phyloP scores from a whole-genome alignment of 2,329 filamentous ascomycete genomes.

The Xylaria polymorpha region DNA sequence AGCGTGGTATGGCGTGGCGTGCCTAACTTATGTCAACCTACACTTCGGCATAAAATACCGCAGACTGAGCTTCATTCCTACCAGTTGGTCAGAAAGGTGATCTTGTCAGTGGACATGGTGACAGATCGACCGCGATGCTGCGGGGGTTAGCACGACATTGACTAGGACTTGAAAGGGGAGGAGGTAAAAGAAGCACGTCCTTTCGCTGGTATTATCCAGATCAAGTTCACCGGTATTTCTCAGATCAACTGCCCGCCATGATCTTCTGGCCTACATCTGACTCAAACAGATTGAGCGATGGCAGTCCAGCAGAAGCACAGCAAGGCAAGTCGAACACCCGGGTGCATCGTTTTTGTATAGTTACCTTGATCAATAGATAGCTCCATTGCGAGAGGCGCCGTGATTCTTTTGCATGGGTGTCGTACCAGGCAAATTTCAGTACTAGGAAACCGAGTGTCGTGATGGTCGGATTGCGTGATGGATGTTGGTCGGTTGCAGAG shows the following conservation, averaged over 20 bases:
- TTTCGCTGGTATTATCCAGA: constrained; percentile 90
- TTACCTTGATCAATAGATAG: constrained; percentile 36
- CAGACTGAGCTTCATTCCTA: constrained; percentile 55
- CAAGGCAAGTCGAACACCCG: constrained; percentile 33
- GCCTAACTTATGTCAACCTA: constrained; percentile 62
- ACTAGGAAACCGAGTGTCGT: not conserved
- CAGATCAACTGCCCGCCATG: constrained; percentile 29
- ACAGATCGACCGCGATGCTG: constrained; percentile 57
- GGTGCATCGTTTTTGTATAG: constrained; percentile 37
- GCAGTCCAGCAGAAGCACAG: constrained; percentile 23
- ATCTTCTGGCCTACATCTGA: constrained; percentile 8
- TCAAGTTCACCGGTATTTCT: constrained; percentile 71
- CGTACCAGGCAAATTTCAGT: constrained; percentile 28
- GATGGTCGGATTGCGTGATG: not conserved
- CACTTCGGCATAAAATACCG: constrained; percentile 11
- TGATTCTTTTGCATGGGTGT: constrained; percentile 29
- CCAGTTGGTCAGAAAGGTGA: constrained; percentile 88
- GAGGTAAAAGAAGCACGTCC: constrained; percentile 78
- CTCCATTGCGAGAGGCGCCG: constrained; percentile 33
- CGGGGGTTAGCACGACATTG: constrained; percentile 58
- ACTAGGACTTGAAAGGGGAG: constrained; percentile 46
- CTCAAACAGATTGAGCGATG: constrained; percentile 24
- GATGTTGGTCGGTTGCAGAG: not conserved
- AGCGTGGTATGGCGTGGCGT: constrained; percentile 83
- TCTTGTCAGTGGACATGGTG: constrained; percentile 84